Conservation (phyloP, 345 rosid genomes). For the Citrus mangshanensis region DNA sequence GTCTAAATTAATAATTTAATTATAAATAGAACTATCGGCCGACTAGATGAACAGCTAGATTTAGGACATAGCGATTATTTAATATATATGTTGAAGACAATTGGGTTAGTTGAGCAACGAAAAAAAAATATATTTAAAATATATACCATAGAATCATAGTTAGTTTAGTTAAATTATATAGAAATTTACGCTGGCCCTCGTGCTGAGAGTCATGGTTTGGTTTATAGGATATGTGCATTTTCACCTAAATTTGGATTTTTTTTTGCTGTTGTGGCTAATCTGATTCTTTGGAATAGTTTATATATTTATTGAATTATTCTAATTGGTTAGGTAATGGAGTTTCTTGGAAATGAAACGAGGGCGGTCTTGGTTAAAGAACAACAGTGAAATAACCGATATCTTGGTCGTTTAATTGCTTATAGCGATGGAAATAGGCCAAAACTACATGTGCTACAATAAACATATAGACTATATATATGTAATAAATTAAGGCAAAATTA, state of each 20-base stretch:
- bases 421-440: neutral
- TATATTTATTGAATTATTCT: neutral
- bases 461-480: neutral
- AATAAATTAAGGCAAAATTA: too few relatives aligned
- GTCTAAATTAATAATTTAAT: neutral
- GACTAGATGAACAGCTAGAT: neutral
- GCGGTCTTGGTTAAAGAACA: slow-evolving; percentile 16
- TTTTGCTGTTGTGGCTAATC: neutral
- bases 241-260: slow-evolving; percentile 13
- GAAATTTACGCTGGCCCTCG: slow-evolving; percentile 22
- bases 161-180: slow-evolving; percentile 11
- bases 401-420: slow-evolving; percentile 18
- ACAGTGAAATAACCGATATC: slow-evolving; percentile 17
- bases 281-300: neutral
- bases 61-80: neutral
- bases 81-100: neutral
- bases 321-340: neutral
- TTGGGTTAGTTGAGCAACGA: slow-evolving; percentile 11
- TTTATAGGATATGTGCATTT: slow-evolving; percentile 14
- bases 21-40: slow-evolving; percentile 1
- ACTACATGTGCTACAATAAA: neutral
- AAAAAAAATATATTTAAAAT: neutral
- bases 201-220: slow-evolving; percentile 26
- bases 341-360: slow-evolving; percentile 28
- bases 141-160: neutral